phyloP scores from a whole-genome alignment of 345 rosid species.

The Stellera chamaejasme region DNA sequence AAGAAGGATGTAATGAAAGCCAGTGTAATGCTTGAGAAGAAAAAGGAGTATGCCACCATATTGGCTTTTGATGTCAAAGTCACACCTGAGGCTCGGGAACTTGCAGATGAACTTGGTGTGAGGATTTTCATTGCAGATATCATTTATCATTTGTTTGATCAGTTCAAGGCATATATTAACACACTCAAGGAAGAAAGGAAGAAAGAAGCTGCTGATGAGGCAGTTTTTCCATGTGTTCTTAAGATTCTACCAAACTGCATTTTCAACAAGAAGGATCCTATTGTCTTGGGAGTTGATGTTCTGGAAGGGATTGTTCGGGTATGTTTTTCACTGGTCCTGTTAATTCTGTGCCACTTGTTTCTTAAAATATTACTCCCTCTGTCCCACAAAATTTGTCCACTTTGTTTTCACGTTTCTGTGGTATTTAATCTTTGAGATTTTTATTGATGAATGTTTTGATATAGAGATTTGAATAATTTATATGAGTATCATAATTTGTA shows the following conservation, averaged over 20 bases:
- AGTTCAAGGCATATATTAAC: conserved; percentile 75
- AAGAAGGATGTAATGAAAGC: conserved; percentile 95
- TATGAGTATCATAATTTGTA: too few relatives aligned
- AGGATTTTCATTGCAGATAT: conserved; percentile 94
- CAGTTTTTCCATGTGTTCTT: conserved; percentile 88
- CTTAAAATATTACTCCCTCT: too few relatives aligned
- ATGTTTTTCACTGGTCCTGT: conserved; percentile 6
- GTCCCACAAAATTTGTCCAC: too few relatives aligned
- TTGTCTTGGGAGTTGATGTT: conserved; percentile 83
- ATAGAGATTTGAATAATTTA: too few relatives aligned
- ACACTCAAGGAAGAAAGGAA: conserved; percentile 85
- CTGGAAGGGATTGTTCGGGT: conserved; percentile 77
- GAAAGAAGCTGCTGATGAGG: conserved; percentile 90
- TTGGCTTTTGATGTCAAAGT: conserved; percentile 96
- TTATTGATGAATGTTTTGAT: too few relatives aligned
- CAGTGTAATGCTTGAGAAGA: conserved; percentile 90
- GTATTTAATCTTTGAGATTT: too few relatives aligned
- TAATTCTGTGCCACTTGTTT: neutral
- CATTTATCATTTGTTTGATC: conserved; percentile 89
- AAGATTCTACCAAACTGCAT: conserved; percentile 66
- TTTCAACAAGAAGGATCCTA: conserved; percentile 86
- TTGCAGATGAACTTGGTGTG: conserved; percentile 83
- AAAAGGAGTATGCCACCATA: conserved; percentile 82
- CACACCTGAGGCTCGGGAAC: conserved; percentile 86
- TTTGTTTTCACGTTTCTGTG: too few relatives aligned